Evolutionary conservation across 2,329 filamentous ascomycete genomes (phyloP), one percentile per base, ranked within the genome.

Genomic region (Colletotrichum sp.): DNA sequence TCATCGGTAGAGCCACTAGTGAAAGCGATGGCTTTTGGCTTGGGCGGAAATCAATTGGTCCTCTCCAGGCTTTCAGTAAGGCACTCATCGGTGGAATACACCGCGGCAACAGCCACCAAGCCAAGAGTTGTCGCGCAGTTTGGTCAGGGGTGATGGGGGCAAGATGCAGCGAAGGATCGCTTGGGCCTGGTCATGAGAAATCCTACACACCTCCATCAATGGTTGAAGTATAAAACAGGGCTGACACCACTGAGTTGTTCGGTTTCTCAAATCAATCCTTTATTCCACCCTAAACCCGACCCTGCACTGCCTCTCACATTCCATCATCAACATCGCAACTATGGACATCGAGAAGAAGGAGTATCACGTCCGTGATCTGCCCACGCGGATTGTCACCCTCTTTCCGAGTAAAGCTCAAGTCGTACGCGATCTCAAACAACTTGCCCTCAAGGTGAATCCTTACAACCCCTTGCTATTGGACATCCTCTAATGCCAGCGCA

Each of bases 361-460:
- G 75, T 92, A 92, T 81, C 87, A 87, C 36, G 82, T 94, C 76
- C 88, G 89, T 59, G 88, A 92, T 65, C 84, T 94, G 34, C 80
- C 85, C 10, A 93, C 93, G 39, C 90, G 90, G 66, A 89, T 89
- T 1, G 92, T 94, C 18, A 92, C 90, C 0, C 87, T 94, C 55
- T 93, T 93, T 75, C 92, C 92, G 0, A 86, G 86, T 3, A 86
- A 89, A 77, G 93, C 92, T 2, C 92, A 92, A 64, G 82, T 94
- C 34, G 87, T 90, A 15, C 88, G 92, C 30, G 90, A 93, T 69
- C 88, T 94, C 80, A 89, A 88, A 73, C 84, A 90, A 77, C 84
- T 93, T 18, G 79, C 80, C 2, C 85, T 92, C 24, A 85, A 87
- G 80, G 85, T 87, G 81, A 77, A 81, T 60, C 1, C 48, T 15